Base-by-base conservation (phyloP, 805 yeast species). In the Suhomyces faveliae region DNA sequence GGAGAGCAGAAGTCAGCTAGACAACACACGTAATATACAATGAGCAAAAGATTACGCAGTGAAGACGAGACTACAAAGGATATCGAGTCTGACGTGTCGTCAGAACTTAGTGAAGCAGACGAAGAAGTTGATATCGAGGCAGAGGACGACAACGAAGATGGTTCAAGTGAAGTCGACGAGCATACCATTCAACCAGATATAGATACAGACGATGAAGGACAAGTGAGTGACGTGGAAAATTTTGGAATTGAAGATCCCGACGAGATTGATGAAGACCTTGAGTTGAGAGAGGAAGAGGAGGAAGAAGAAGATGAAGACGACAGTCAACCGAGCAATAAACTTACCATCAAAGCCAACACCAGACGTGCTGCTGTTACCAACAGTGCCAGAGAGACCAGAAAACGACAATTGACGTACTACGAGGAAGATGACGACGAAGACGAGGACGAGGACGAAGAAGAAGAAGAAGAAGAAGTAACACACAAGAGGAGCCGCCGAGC, bases 181-280 rank as follows among this genome's bases (percentile, higher is more conserved):
- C 6, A 19, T 21, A 37, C 40, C n/a, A n/a, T 20, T 8, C 40
- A 37, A 37, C 25, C 25, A 37, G 40, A 37, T 12, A n/a, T 15
- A 33, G 53, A 21, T 8, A 9, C 40, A 21, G 40, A 37, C 25
- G 59, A 55, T 5, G 59, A 57, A 21, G 56, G 53, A 21, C 57
- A 58, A 12, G 50, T 63, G 43, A 67, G 63, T 12, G 68, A 65
- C 19, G 72, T 65, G 46, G 70, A 64, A 22, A 54, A 54, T 37
- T 64, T 63, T 42, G 56, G 60, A 45, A 53, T 64, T 8, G 71
- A 67, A 46, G 74, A 68, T 44, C 65, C 65, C 2, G 73, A 69
- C 49, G 71, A 67, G 21, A 61, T 66, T 25, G 72, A 68, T 43
- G 73, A 68, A 25, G 71, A 67, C 50, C 55, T 66, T 46, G 74